Evolutionary conservation across 345 rosid species (phyloP).

Genomic region (Capsella bursapastoris): DNA sequence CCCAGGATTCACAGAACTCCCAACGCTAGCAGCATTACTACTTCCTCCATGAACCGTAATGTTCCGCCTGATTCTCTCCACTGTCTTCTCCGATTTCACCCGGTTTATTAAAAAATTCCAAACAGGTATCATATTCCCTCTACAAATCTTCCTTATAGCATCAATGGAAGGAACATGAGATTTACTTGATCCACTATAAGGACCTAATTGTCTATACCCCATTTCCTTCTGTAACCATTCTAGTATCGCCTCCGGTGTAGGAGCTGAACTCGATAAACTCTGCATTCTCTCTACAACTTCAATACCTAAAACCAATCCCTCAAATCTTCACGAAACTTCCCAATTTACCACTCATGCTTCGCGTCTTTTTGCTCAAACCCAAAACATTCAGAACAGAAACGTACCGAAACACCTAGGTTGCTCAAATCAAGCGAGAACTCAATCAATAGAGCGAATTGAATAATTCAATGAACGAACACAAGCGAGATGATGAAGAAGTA

Average conservation of each 20-base stretch:
- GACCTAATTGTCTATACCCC: slow-evolving; percentile 80
- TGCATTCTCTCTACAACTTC: slow-evolving; percentile 47
- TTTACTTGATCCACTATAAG: slow-evolving; percentile 59
- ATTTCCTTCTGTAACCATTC: slow-evolving; percentile 93
- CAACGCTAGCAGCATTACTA: slow-evolving; percentile 39
- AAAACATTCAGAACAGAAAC: slow-evolving; percentile 9
- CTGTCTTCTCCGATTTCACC: slow-evolving; percentile 87
- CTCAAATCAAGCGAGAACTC: background rate
- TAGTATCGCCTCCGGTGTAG: slow-evolving; percentile 72
- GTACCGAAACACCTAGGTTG: slow-evolving; percentile 1
- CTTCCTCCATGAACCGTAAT: slow-evolving; percentile 74
- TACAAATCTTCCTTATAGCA: slow-evolving; percentile 69
- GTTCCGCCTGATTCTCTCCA: slow-evolving; percentile 74
- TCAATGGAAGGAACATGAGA: slow-evolving; percentile 71
- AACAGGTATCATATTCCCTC: slow-evolving; percentile 85
- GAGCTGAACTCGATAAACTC: slow-evolving; percentile 51
- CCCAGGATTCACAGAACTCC: slow-evolving; percentile 44
- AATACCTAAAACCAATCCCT: slow-evolving; percentile 3
- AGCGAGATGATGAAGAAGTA: background rate
- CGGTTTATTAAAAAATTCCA: slow-evolving; percentile 73
- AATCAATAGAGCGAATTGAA: background rate
- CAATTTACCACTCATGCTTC: slow-evolving; percentile 1
- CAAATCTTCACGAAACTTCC: slow-evolving; percentile 14
- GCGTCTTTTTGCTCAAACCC: background rate
- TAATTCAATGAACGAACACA: background rate